Conservation (phyloP, 2,329 filamentous ascomycete species). For the Aureobasidium zeae region DNA sequence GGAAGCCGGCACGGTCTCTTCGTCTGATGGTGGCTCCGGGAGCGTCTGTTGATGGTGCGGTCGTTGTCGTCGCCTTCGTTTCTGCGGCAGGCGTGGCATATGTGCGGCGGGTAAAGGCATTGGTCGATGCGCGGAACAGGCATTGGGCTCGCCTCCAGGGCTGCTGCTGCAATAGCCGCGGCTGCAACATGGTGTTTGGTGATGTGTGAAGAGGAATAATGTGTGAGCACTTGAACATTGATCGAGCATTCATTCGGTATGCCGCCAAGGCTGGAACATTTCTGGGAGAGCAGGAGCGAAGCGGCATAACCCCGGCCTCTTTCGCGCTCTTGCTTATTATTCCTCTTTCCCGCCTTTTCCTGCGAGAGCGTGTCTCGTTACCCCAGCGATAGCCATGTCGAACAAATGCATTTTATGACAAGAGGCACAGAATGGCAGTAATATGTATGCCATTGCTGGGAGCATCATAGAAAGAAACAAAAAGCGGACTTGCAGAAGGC, state of each 20-base stretch:
- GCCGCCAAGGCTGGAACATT: slow-evolving; percentile 10
- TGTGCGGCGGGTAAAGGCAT: slow-evolving; percentile 33
- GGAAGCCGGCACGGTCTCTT: slow-evolving; percentile 33
- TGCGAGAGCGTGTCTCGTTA: slow-evolving; percentile 10
- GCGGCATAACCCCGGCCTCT: neutral
- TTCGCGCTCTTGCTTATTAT: neutral
- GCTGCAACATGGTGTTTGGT: slow-evolving; percentile 50
- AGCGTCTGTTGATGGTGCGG: slow-evolving; percentile 35
- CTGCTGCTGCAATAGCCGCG: slow-evolving; percentile 43
- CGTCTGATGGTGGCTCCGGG: slow-evolving; percentile 29
- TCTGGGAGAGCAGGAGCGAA: neutral
- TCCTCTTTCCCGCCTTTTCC: neutral
- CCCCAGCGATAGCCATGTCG: slow-evolving; percentile 5
- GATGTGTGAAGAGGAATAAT: neutral
- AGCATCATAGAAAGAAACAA: too few relatives aligned
- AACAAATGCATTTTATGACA: too few relatives aligned
- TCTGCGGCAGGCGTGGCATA: slow-evolving; percentile 43
- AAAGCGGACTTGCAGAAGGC: too few relatives aligned
- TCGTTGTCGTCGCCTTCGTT: slow-evolving; percentile 18
- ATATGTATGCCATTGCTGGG: too few relatives aligned
- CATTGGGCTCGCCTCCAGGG: slow-evolving; percentile 38
- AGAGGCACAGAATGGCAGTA: too few relatives aligned
- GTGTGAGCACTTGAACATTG: too few relatives aligned
- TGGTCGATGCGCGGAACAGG: slow-evolving; percentile 33
- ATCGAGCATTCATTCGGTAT: too few relatives aligned